A percentile compares a stretch with the other conserved stretches of the same genome.
These are phyloP conservation scores for Homolaphlyctis polyrhiza DNA, from an alignment of 371 early-diverging fungal species.

Conservation along the genomic window DNA sequence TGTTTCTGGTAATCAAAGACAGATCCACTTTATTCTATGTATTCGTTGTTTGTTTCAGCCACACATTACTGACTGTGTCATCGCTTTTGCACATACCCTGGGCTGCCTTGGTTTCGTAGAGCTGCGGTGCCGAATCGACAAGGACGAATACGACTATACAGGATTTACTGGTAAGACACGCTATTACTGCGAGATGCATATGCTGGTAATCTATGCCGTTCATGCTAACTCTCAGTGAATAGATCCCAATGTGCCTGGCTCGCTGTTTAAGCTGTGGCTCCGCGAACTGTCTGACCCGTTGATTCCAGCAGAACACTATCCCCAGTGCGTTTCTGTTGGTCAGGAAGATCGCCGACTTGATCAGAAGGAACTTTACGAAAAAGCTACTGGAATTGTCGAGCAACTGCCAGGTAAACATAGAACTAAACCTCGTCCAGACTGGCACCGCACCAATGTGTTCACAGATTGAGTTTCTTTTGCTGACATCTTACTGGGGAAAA, in stretches of 20 bases:
- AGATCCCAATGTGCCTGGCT: slow-evolving; percentile 91
- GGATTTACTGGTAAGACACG: slow-evolving; percentile 46
- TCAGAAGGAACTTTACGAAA: slow-evolving; percentile 9
- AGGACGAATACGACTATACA: slow-evolving; percentile 66
- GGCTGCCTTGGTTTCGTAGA: slow-evolving; percentile 17
- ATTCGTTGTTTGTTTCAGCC: slow-evolving; percentile 1
- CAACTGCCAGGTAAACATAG: slow-evolving; percentile 49
- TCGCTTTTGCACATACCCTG: background rate
- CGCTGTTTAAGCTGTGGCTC: slow-evolving; percentile 88
- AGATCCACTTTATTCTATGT: background rate
- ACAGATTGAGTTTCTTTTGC: too few species aligned
- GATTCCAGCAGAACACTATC: slow-evolving; percentile 77
- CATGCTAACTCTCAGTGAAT: background rate
- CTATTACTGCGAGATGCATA: background rate
- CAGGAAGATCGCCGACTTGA: slow-evolving; percentile 14
- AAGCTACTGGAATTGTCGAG: slow-evolving; percentile 58
- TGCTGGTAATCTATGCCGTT: background rate
- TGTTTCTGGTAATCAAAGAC: slow-evolving; percentile 62
- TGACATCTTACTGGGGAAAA: too few species aligned
- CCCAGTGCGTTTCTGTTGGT: slow-evolving; percentile 35
- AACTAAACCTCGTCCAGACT: background rate
- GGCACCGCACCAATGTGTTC: background rate
- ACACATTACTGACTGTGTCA: background rate
- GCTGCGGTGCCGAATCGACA: slow-evolving; percentile 68
- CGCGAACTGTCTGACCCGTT: slow-evolving; percentile 89